Base-by-base conservation (phyloP, 2,329 filamentous ascomycete genomes). In the Monosporascus sp. region DNA sequence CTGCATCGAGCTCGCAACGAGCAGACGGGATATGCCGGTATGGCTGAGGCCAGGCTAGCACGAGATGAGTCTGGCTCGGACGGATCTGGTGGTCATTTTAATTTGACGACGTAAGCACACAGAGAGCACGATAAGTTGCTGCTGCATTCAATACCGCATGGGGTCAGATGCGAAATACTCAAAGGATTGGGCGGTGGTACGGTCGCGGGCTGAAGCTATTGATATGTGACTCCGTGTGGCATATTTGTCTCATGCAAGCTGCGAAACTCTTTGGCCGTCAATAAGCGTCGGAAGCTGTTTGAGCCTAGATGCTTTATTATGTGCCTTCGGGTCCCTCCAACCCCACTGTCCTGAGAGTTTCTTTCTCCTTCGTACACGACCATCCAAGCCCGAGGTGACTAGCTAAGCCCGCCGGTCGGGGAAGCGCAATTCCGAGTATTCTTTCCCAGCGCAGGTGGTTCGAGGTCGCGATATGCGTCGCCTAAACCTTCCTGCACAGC, bases 171-270 rank as follows among this genome's bases (percentile, higher is more conserved):
- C 43, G 22, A 46, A 27, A 27, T 46, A 7, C 20, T n/a, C 24
- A 27, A 26, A 6, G 11, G 26, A 27, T 24, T 11, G 43, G 43
- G 43, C 24, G 43, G 24, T 46, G 43, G 43, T 24, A 27, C 43
- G 24, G 43, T 14, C 43, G 22, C 43, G 43, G 43, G 43, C 43
- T 46, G 43, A 46, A 17, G 43, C 24, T 46, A 46, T 27, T 46
- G 43, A 26, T 46, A 26, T 46, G 24, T 27, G 24, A 46, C 43
- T n/a, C 14, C 22, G 43, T 46, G 43, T 46, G 43, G 43, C 43
- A 46, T 46, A 46, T 46, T 46, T 46, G 43, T 46, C 43, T 46
- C 43, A 46, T 27, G 43, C 43, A 46, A 26, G 43, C 43, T 24
- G 43, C 43, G 43, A 26, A 46, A 27, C 43, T 11, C 43, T 3